These are phyloP conservation scores for Pseudopithomyces chartarum DNA, from an alignment of 2,329 filamentous ascomycete genomes.

Conservation along the genomic window DNA sequence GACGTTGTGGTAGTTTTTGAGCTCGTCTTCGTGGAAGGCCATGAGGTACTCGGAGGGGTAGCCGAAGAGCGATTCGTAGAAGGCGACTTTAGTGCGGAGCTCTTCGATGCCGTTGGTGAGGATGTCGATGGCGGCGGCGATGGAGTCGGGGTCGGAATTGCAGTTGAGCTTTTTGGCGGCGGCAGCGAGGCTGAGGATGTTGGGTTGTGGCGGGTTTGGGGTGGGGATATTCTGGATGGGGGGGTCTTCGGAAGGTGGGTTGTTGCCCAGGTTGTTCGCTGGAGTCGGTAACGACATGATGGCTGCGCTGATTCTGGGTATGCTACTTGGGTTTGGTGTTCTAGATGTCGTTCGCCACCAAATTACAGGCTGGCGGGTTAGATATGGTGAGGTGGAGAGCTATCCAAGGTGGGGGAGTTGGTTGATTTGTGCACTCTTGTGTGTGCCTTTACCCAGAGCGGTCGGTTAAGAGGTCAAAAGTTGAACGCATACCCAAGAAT, in stretches of 20 bases:
- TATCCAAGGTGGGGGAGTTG: not conserved
- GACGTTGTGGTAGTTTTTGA: not conserved
- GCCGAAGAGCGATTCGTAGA: constrained; percentile 2
- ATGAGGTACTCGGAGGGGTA: constrained; percentile 1
- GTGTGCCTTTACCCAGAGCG: not conserved
- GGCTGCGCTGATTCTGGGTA: not conserved
- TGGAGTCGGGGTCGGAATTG: not conserved
- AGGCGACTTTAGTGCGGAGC: not conserved
- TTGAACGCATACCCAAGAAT: not conserved
- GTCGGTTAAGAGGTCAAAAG: not conserved
- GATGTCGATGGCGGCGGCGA: not conserved
- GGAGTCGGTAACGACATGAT: not conserved
- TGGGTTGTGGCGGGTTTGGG: not conserved
- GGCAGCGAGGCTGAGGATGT: not conserved
- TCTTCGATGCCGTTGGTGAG: not conserved
- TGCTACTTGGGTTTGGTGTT: not conserved
- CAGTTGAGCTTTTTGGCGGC: not conserved
- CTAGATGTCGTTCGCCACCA: not conserved
- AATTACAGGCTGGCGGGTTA: not conserved
- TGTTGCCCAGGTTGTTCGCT: not conserved
- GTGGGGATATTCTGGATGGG: not conserved
- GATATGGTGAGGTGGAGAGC: not conserved
- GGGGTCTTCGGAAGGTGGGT: not conserved
- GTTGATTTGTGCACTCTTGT: not conserved
- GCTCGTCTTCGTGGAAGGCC: not conserved